Evolutionary conservation across 306 rosid species (phyloP).

Genomic region (Mimosa pudica): DNA sequence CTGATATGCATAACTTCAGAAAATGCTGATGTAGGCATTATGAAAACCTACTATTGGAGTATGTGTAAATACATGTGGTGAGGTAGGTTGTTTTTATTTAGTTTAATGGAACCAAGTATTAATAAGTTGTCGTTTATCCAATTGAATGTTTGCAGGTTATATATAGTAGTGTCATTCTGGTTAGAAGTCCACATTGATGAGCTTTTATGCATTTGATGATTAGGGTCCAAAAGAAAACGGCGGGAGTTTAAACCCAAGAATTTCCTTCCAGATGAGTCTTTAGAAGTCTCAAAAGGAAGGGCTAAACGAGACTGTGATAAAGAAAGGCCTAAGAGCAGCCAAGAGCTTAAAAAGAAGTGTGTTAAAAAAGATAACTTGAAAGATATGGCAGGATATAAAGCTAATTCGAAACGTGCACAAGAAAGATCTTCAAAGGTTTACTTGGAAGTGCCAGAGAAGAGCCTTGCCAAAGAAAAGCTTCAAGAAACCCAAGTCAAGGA

Average conservation of each 20-base stretch:
- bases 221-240: constrained; percentile 45
- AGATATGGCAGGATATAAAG: constrained; percentile 36
- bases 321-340: constrained; percentile 20
- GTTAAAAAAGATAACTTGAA: constrained; percentile 41
- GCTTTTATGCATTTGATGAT: constrained; percentile 25
- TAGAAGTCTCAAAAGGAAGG: constrained; percentile 19
- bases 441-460: constrained; percentile 27
- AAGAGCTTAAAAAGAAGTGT: constrained; percentile 24
- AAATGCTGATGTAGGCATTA: not conserved
- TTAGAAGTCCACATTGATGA: constrained; percentile 25
- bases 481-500: constrained; percentile 25
- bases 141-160: not conserved
- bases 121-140: not conserved
- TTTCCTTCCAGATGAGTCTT: constrained; percentile 10
- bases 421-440: constrained; percentile 33
- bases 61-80: not conserved
- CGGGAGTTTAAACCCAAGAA: constrained; percentile 25
- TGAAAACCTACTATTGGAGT: not conserved
- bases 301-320: constrained; percentile 12
- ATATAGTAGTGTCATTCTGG: constrained; percentile 15
- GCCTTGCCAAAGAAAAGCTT: constrained; percentile 36
- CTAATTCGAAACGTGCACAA: constrained; percentile 27
- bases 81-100: not conserved
- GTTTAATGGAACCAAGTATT: not conserved
- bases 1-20: not conserved